Evolutionary conservation across 352 stramenopile species (phyloP).

Genomic region (Pythium phragmiticola): DNA sequence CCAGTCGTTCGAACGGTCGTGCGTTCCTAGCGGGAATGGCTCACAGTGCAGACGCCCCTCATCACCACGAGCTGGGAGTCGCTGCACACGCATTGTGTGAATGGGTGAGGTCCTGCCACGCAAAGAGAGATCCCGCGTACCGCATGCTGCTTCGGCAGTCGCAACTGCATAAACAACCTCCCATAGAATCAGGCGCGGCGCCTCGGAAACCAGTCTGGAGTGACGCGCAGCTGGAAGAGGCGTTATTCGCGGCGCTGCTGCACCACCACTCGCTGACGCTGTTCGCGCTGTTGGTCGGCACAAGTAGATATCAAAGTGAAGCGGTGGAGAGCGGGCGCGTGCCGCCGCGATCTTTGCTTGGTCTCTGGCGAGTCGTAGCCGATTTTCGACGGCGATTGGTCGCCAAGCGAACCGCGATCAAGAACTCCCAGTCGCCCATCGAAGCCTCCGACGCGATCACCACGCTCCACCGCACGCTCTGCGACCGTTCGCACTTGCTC

Average conservation of each 20-base stretch:
- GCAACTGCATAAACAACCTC: slow-evolving; percentile 20
- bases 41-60: neutral
- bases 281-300: slow-evolving; percentile 37
- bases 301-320: neutral
- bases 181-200: neutral
- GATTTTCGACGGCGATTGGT: slow-evolving; percentile 36
- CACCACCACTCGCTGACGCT: slow-evolving; percentile 42
- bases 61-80: neutral
- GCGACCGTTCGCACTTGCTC: slow-evolving; percentile 20
- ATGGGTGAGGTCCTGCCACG: slow-evolving; percentile 54
- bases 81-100: slow-evolving; percentile 33
- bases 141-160: slow-evolving; percentile 61
- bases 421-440: slow-evolving; percentile 6
- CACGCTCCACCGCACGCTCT: slow-evolving; percentile 5
- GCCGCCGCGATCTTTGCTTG: slow-evolving; percentile 27
- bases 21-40: slow-evolving; percentile 7
- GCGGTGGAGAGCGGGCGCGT: neutral
- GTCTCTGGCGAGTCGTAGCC: slow-evolving; percentile 53
- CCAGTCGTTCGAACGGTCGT: neutral
- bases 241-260: slow-evolving; percentile 55
- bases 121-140: slow-evolving; percentile 54
- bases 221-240: slow-evolving; percentile 41
- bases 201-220: neutral
- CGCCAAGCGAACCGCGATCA: slow-evolving; percentile 24
- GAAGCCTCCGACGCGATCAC: slow-evolving; percentile 1